Base-by-base conservation (phyloP, 352 stramenopile species). In the Globisporangium nagaii region DNA sequence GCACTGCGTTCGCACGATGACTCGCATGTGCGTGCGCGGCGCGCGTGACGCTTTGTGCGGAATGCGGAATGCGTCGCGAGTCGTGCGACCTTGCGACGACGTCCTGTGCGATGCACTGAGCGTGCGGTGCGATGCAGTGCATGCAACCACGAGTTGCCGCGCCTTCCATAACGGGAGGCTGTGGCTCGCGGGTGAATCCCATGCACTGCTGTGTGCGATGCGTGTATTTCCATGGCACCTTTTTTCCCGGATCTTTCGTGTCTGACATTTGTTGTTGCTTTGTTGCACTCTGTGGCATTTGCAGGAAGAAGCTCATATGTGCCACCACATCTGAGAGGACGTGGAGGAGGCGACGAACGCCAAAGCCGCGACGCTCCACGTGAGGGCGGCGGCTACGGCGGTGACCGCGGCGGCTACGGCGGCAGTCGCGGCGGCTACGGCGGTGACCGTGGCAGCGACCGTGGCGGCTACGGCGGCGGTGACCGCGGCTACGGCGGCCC, bases 301-400 rank as follows among this genome's bases (percentile, higher is more conserved):
- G 45, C 50, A 88, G 79, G 71, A 75, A 81, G 69, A 90, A 72
- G 70, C 50, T 68, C 76, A 60, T 91, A 91, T 71, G 74, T 91
- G 44, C 80, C 80, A 52, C 80, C 80, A 32, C 80, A 91, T 62
- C 66, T 91, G 60, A 71, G 77, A 61, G 73, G 71, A 65, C 57
- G 60, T 58, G 58, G 70, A 25, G 54, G 51, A 37, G 74, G 68
- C 31, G 60, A 67, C 32, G 62, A 50, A 5, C 43, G 43, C 20
- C 43, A 50, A 25, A 37, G 43, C 43, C 43, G 66, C 7, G 66
- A 64, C 28, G 71, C 58, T 30, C 59, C 66, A 56, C 55, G 66
- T 52, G 63, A 64, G 3, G 60, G 57, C 49, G 57, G 63, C 17
- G 61, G 55, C 34, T 56, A 63, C 0, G 66, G 70, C 32, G 53